Base-by-base conservation (phyloP, 2,329 filamentous ascomycete species). In the Exophiala aquamarina region DNA sequence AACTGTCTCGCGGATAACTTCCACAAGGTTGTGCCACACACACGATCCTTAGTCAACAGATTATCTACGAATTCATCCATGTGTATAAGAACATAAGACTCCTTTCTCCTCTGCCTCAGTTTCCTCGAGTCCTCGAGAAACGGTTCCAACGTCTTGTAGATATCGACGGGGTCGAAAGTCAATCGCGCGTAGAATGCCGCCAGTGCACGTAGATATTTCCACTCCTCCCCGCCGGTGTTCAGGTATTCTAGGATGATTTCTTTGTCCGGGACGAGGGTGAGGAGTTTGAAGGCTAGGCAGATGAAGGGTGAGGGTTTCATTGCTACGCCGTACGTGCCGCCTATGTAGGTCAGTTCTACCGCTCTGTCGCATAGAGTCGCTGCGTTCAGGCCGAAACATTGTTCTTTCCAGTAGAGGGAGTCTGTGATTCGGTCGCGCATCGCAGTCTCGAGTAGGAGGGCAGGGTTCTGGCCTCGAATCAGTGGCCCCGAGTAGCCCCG, bases 401-500 rank as follows among this genome's bases (percentile, higher is more conserved):
- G 91, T 71, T 97, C 93, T 70, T 96, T 96, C 87, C 90, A 98
- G 74, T 95, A 98, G 72, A 95, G 94, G 43, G 84, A 89, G 64
- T 95, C 90, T 59, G 91, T 83, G 68, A 98, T 96, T 64, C 93
- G 90, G 70, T 98, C 93, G 64, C 88, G 87, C 57, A 96, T 89
- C 32, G 90, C 87, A 68, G 95, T 95, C 69, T 97, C 92, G 78
- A 97, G 87, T 50, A 97, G 87, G 3, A 87, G 91, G n/a, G 90
- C 88, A 1, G 92, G 92, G 71, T 96, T 96, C 63, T 94, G 86
- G 51, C 90, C 90, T 66, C 92, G 90, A 54, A 93, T 84, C 17
- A 94, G 80, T 28, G 83, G 70, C 36, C 84, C 87, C 10, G 74
- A 76, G 64, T 88, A 87, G 65, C 92, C 92, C 59, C 92, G 87